Percentiles rank a stretch among this genome's conserved stretches.
Conservation (phyloP, 257 asterid genomes). For the Lycium ferocissimum region DNA sequence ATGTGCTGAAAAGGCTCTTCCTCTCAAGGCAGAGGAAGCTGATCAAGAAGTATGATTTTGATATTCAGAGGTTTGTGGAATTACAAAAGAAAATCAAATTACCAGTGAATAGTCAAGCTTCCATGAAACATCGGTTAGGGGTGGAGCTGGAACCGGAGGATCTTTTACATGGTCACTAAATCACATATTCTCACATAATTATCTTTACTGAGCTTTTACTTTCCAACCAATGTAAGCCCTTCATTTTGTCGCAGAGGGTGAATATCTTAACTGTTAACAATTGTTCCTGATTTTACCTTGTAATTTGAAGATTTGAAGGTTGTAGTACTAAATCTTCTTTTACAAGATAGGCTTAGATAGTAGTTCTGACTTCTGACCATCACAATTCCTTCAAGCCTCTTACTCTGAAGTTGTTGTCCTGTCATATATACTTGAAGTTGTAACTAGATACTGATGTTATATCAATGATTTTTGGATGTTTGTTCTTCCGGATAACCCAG, state of each 20-base stretch:
- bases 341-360: slow-evolving; percentile 12
- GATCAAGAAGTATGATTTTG: slow-evolving; percentile 67
- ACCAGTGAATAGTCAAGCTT: slow-evolving; percentile 52
- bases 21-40: slow-evolving; percentile 91
- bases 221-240: slow-evolving; percentile 19
- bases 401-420: background rate
- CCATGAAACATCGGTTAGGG: slow-evolving; percentile 58
- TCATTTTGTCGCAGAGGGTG: slow-evolving; percentile 19
- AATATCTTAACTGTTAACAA: slow-evolving; percentile 18
- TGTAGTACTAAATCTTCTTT: background rate
- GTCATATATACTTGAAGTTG: slow-evolving; percentile 13
- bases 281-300: slow-evolving; percentile 19
- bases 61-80: slow-evolving; percentile 70
- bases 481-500: background rate
- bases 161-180: slow-evolving; percentile 9
- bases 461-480: slow-evolving; percentile 14
- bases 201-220: background rate
- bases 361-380: slow-evolving; percentile 27
- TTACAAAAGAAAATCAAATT: slow-evolving; percentile 68
- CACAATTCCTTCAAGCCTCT: slow-evolving; percentile 10
- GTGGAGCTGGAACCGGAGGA: slow-evolving; percentile 47
- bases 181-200: background rate
- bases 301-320: background rate
- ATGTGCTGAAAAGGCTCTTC: slow-evolving; percentile 77
- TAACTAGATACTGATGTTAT: slow-evolving; percentile 13